phyloP scores from a whole-genome alignment of 352 stramenopile genomes.

The Globisporangium radiosum region DNA sequence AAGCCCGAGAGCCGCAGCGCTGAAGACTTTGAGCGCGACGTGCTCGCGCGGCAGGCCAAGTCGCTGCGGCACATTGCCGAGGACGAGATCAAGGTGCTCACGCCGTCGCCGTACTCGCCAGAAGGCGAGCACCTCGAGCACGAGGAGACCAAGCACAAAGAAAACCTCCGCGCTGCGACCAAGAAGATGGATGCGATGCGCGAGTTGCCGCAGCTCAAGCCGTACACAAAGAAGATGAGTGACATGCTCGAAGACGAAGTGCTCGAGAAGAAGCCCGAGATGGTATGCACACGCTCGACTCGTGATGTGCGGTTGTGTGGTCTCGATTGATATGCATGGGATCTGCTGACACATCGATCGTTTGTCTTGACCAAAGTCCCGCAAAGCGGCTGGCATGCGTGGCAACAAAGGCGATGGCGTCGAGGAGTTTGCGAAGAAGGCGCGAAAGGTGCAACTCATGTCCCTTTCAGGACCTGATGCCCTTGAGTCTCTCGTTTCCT shows the following conservation, averaged over 20 bases:
- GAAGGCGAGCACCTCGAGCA: background rate
- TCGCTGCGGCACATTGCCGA: conserved; percentile 24
- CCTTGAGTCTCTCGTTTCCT: background rate
- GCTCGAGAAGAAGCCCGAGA: conserved; percentile 18
- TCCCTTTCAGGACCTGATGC: background rate
- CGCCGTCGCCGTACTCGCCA: conserved; percentile 6
- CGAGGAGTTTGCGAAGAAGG: conserved; percentile 36
- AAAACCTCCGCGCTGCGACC: conserved; percentile 16
- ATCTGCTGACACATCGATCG: background rate
- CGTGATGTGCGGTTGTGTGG: background rate
- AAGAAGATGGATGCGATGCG: conserved; percentile 27
- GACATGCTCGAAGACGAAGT: conserved; percentile 50
- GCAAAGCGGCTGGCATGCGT: conserved; percentile 17
- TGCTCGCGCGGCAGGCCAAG: conserved; percentile 33
- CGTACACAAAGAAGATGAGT: conserved; percentile 40
- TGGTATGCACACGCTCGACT: conserved; percentile 10
- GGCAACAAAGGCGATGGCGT: conserved; percentile 12
- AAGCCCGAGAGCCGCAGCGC: conserved; percentile 20
- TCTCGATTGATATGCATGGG: background rate
- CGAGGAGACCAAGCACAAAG: conserved; percentile 7
- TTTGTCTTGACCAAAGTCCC: conserved; percentile 7
- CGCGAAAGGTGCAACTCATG: conserved; percentile 21
- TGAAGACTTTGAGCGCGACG: conserved; percentile 29
- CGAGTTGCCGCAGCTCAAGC: conserved; percentile 28
- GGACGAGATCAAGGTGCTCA: conserved; percentile 18